Percentiles rank a stretch among this genome's conserved stretches.
Conservation (phyloP, 2,329 filamentous ascomycete genomes). For the Calonectria honghensis region DNA sequence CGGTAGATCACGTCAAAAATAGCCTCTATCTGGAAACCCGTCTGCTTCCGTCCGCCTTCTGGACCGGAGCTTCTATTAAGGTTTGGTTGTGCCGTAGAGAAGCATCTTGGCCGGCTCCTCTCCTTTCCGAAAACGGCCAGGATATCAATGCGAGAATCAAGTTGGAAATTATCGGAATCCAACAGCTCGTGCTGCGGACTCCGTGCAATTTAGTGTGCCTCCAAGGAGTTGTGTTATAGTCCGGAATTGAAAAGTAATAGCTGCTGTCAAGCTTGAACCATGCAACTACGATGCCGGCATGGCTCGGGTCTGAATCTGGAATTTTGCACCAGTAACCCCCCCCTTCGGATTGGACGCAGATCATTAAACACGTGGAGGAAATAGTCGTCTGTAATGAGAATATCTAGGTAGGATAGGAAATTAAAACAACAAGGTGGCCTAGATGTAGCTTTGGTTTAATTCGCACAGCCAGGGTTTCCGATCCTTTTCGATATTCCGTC, state of each 20-base stretch:
- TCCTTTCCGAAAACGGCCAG: constrained; percentile 12
- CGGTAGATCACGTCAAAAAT: not conserved
- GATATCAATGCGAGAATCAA: constrained; percentile 21
- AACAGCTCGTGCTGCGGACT: constrained; percentile 1
- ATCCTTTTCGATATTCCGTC: constrained; percentile 6
- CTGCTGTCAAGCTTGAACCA: not conserved
- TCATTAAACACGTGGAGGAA: not conserved
- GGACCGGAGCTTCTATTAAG: not conserved
- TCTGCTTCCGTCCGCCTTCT: not conserved
- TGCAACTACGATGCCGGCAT: not conserved
- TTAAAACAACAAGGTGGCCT: not conserved
- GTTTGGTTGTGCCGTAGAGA: not conserved
- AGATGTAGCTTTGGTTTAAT: not conserved
- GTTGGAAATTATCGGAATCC: not conserved
- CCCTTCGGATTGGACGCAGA: not conserved
- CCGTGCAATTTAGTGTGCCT: not conserved
- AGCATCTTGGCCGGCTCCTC: not conserved
- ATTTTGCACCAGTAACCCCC: not conserved
- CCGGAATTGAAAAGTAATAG: not conserved
- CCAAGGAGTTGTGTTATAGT: not conserved
- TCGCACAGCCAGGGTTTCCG: not conserved
- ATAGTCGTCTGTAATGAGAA: not conserved
- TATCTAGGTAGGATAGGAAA: not conserved
- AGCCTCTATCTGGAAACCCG: constrained; percentile 3
- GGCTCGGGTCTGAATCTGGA: constrained; percentile 1